Conservation (phyloP, 2,329 filamentous ascomycete genomes). For the Alternaria arbusti region DNA sequence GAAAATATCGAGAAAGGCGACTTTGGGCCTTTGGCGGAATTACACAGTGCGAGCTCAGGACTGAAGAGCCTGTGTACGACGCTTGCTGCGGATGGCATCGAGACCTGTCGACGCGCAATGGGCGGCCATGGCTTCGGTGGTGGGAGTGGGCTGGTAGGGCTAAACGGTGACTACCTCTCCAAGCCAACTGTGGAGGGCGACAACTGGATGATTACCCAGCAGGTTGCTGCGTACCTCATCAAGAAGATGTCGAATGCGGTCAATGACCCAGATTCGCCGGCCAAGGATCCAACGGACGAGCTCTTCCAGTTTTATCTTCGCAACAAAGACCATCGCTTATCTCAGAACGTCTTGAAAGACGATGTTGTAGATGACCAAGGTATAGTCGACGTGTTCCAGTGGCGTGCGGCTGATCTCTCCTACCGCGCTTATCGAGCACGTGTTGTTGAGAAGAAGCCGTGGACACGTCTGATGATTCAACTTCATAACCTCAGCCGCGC, state of each 20-base stretch:
- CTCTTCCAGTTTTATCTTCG: conserved; percentile 52
- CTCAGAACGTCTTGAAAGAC: conserved; percentile 32
- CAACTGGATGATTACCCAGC: conserved; percentile 65
- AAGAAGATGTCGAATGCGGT: conserved; percentile 58
- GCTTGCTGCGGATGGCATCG: conserved; percentile 61
- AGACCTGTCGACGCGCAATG: conserved; percentile 60
- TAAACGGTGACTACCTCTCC: conserved; percentile 59
- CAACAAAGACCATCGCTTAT: conserved; percentile 33
- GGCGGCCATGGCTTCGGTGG: conserved; percentile 63
- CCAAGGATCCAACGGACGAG: conserved; percentile 50
- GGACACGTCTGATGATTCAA: conserved; percentile 56
- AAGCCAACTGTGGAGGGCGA: conserved; percentile 64
- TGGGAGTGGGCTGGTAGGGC: conserved; percentile 59
- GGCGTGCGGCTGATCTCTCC: conserved; percentile 53
- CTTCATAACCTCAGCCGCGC: conserved; percentile 52
- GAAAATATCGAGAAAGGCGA: conserved; percentile 58
- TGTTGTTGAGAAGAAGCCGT: conserved; percentile 54
- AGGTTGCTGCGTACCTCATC: conserved; percentile 59
- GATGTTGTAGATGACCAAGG: conserved; percentile 46
- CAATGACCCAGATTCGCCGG: conserved; percentile 36
- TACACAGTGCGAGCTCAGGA: conserved; percentile 62
- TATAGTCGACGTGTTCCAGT: conserved; percentile 55
- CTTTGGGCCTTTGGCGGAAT: conserved; percentile 57
- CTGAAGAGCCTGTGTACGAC: conserved; percentile 62
- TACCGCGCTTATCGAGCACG: conserved; percentile 54